A percentile compares a stretch with the other conserved stretches of the same genome.
These are phyloP conservation scores for Stephania yunnanensis DNA, from an alignment of 164 flowering plant genomes.

Conservation along the genomic window DNA sequence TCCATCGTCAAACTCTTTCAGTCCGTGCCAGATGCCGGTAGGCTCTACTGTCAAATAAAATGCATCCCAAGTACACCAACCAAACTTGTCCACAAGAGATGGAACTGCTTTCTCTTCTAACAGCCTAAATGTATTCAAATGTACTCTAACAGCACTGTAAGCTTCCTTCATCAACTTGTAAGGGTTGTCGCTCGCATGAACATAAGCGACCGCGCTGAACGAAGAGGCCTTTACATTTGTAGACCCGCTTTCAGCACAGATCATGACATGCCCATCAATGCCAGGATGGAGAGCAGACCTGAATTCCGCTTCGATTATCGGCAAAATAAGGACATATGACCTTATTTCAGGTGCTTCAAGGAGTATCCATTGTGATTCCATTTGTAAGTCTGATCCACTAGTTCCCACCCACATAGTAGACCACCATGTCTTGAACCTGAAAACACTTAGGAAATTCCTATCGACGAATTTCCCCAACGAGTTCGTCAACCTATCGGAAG, in stretches of 20 bases:
- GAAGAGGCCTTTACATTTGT: constrained; percentile 35
- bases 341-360: constrained; percentile 56
- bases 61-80: constrained; percentile 97
- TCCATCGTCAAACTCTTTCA: constrained; percentile 52
- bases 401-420: constrained; percentile 77
- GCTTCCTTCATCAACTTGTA: constrained; percentile 74
- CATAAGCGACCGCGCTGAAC: constrained; percentile 55
- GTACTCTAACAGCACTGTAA: constrained; percentile 52
- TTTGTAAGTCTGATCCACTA: constrained; percentile 67
- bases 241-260: constrained; percentile 75
- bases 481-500: constrained; percentile 44
- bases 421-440: constrained; percentile 90
- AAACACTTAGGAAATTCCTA: constrained; percentile 54
- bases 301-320: constrained; percentile 51
- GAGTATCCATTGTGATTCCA: constrained; percentile 79
- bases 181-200: constrained; percentile 69
- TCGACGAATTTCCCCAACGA: constrained; percentile 53
- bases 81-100: constrained; percentile 55
- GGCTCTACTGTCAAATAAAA: constrained; percentile 75
- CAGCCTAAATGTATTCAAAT: constrained; percentile 66
- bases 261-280: constrained; percentile 44
- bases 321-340: constrained; percentile 61
- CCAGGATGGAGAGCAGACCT: constrained; percentile 73
- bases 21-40: constrained; percentile 61
- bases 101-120: constrained; percentile 65